Evolutionary conservation across 73 alveolate species (phyloP), one percentile per base, ranked within the genome.

Genomic region (Loxodes magnus): DNA sequence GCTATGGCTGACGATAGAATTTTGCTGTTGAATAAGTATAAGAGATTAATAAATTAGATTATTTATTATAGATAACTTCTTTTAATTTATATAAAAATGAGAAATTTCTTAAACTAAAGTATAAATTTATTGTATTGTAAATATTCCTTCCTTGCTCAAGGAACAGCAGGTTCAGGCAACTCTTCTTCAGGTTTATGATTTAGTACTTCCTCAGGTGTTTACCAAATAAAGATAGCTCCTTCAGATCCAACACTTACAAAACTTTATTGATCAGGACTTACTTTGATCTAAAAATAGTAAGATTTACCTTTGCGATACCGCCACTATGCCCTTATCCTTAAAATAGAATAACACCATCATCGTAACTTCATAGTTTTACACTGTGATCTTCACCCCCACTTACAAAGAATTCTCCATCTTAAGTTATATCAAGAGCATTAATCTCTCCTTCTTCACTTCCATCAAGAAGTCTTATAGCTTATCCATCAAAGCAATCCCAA

Each of bases 381-480:
- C 58, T 75, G 56, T 88, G 81, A 71, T 88, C 96, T 54, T 88
- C 95, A 4, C 97, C 97, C 21, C 96, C 97, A 33, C 93, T 75
- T 17, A 88, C 90, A 55, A 80, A 88, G 55, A 78, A 87, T 50
- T 84, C 90, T 54, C 97, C 96, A 53, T 83, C 88, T 69, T 77
- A 78, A 17, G 93, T 83, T 58, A 87, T 87, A n/a, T 92, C 92
- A 17, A 87, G 77, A 6, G 96, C 91, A 67, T 89, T 89, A 56
- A 89, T 85, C 57, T 89, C 98, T 14, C 98, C 98, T 46, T 77
- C 88, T 23, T 82, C 93, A 23, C 94, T 77, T 2, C 95, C 98
- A 72, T 89, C 98, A 2, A 89, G 71, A 86, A 80, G 77, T 54
- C 97, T 71, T 20, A 87, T 87, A 10, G 94, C 97, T 46, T 82